Evolutionary conservation across 345 rosid species (phyloP), one percentile per base, ranked within the genome.

Genomic region (Citrus australasica): DNA sequence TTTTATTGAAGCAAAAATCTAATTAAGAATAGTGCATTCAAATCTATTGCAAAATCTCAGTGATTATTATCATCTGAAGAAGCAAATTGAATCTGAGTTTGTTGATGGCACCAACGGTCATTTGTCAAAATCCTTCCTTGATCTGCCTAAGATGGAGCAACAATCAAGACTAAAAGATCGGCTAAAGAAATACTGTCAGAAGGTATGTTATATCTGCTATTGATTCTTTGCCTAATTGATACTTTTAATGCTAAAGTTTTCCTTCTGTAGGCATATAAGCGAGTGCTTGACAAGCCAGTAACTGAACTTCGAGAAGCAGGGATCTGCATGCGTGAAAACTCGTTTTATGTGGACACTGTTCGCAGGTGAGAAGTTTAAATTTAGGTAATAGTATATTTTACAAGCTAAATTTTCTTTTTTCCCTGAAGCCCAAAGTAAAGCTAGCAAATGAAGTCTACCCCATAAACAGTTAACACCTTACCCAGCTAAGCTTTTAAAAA

Each of bases 271-370:
- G 98, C 97, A 84, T 91, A 93, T 86, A 89, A 85, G 86, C 83
- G 96, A 66, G 98, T 87, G 21, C 85, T 93, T 53, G 94, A 93
- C 86, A 95, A 92, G 81, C 98, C 99, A 56, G 90, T 88, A 69
- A 89, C 93, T 83, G 99, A 93, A 89, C 82, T 95, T 85, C 92
- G 95, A 82, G 99, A 95, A 82, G 99, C 99, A 79, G 99, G 97
- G 80, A 92, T 95, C 75, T 95, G 99, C 91, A 95, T 95, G 99
- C 90, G 98, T 53, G 99, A 95, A 86, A 95, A 95, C 78, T 84
- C 99, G 46, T 93, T 95, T 81, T 95, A 93, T 79, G 92, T 91
- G 70, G 99, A 95, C 79, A 95, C 99, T 75, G 99, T 95, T 79
- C 92, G 99, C 77, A 95, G 98, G 99, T 92, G 56, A 66, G 84